These are phyloP conservation scores for Hyaloscypha finlandica DNA, from an alignment of 495 filamentous ascomycete genomes.

Conservation along the genomic window DNA sequence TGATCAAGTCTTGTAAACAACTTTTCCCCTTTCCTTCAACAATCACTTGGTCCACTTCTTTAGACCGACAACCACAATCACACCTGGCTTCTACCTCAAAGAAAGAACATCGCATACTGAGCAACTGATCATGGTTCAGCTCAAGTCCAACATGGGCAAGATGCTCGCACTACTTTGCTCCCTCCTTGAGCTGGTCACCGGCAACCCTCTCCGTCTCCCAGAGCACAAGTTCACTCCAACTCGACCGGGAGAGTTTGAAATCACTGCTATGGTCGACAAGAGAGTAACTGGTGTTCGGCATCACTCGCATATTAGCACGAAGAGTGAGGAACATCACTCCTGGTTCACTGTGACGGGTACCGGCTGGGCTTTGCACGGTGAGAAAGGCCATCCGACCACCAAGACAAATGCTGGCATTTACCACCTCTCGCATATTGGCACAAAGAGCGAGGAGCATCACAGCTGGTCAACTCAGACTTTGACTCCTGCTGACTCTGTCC, in stretches of 20 bases:
- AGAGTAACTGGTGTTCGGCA: not conserved
- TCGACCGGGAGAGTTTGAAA: too few relatives aligned
- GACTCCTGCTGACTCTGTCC: too few relatives aligned
- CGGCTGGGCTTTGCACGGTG: not conserved
- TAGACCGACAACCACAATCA: not conserved
- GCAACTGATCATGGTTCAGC: not conserved
- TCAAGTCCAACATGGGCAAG: not conserved
- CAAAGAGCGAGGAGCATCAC: too few relatives aligned
- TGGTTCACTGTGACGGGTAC: too few relatives aligned
- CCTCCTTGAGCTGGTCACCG: not conserved
- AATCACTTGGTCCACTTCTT: not conserved
- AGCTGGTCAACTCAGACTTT: too few relatives aligned
- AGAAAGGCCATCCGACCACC: too few relatives aligned
- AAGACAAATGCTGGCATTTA: too few relatives aligned
- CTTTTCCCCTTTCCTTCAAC: not conserved
- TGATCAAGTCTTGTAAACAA: too few relatives aligned
- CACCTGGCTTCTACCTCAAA: not conserved
- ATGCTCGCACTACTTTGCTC: not conserved
- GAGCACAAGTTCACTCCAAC: not conserved
- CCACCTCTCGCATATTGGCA: too few relatives aligned
- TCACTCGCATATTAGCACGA: too few relatives aligned
- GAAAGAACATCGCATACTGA: not conserved
- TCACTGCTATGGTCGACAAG: not conserved
- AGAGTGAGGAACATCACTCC: too few relatives aligned
- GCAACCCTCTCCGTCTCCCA: not conserved